Conservation (phyloP, 2,329 filamentous ascomycete genomes). For the Diaporthe caulivora region DNA sequence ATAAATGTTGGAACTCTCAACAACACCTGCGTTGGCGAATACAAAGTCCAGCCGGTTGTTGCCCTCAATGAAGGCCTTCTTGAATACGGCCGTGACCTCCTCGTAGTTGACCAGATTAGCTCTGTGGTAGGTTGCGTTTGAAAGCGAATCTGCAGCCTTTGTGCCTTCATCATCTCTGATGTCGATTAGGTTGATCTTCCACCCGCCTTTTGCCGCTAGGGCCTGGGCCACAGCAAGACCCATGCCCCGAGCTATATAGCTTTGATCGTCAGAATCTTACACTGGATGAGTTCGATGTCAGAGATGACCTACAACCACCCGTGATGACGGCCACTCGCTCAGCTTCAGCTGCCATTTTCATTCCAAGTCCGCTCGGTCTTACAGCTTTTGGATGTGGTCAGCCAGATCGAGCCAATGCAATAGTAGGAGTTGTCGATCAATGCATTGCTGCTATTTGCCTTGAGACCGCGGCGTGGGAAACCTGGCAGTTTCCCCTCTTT, state of each 20-base stretch:
- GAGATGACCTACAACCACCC: slow-evolving; percentile 24
- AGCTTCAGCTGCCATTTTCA: background rate
- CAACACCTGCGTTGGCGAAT: slow-evolving; percentile 61
- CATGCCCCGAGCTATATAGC: slow-evolving; percentile 55
- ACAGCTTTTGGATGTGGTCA: too few species aligned
- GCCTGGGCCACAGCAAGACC: slow-evolving; percentile 56
- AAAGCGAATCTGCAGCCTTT: slow-evolving; percentile 44
- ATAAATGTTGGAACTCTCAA: slow-evolving; percentile 56
- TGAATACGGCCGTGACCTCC: slow-evolving; percentile 47
- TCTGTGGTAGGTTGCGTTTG: slow-evolving; percentile 52
- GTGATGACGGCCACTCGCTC: slow-evolving; percentile 30
- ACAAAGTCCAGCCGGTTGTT: slow-evolving; percentile 57
- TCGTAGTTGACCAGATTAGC: slow-evolving; percentile 53
- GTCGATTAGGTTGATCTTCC: slow-evolving; percentile 56
- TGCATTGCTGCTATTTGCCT: background rate
- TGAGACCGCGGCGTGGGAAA: background rate
- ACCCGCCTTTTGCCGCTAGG: slow-evolving; percentile 51
- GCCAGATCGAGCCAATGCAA: fast-evolving
- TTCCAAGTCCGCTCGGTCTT: fast-evolving
- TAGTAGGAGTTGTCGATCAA: too few species aligned
- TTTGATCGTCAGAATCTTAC: background rate
- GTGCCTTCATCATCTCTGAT: slow-evolving; percentile 51
- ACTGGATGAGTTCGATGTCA: background rate
- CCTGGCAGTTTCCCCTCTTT: slow-evolving; percentile 11
- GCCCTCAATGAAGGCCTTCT: slow-evolving; percentile 49